Conservation (phyloP, 805 yeast species). For the Wickerhamiella kurtzmanii region DNA sequence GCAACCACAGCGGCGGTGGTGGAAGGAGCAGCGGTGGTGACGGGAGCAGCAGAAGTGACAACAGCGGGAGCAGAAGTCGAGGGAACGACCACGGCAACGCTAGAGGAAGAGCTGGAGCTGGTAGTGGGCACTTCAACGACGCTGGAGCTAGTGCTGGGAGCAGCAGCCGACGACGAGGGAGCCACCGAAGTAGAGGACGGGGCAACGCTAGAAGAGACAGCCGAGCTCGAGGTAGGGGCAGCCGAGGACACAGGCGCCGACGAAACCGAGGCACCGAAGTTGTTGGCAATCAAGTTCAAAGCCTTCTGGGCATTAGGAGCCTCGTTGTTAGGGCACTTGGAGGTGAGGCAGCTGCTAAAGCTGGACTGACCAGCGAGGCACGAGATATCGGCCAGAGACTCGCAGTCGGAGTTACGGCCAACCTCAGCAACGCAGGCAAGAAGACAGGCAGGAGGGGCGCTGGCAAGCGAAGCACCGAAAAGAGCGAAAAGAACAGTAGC, state of each 20-base stretch:
- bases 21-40: slow-evolving; percentile 7
- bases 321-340: slow-evolving; percentile 53
- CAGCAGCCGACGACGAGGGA: background rate
- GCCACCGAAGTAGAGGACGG: background rate
- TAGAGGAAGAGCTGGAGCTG: slow-evolving; percentile 4
- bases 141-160: background rate
- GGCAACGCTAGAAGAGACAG: background rate
- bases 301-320: slow-evolving; percentile 45
- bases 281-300: slow-evolving; percentile 30
- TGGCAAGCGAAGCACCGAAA: slow-evolving; percentile 39
- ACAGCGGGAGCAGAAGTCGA: slow-evolving; percentile 5
- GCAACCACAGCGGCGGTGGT: slow-evolving; percentile 5
- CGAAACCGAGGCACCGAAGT: slow-evolving; percentile 7
- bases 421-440: slow-evolving; percentile 77
- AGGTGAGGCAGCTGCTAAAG: slow-evolving; percentile 48
- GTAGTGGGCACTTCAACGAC: slow-evolving; percentile 1
- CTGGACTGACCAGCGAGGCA: slow-evolving; percentile 49
- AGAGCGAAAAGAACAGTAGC: slow-evolving; percentile 28
- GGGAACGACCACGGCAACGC: slow-evolving; percentile 3
- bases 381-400: slow-evolving; percentile 44
- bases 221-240: slow-evolving; percentile 7
- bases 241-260: slow-evolving; percentile 2
- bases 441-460: slow-evolving; percentile 78
- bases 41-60: slow-evolving; percentile 2
- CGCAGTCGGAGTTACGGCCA: slow-evolving; percentile 22